Base-by-base conservation (phyloP, 2,329 filamentous ascomycete species). In the Rutstroemia sp. region DNA sequence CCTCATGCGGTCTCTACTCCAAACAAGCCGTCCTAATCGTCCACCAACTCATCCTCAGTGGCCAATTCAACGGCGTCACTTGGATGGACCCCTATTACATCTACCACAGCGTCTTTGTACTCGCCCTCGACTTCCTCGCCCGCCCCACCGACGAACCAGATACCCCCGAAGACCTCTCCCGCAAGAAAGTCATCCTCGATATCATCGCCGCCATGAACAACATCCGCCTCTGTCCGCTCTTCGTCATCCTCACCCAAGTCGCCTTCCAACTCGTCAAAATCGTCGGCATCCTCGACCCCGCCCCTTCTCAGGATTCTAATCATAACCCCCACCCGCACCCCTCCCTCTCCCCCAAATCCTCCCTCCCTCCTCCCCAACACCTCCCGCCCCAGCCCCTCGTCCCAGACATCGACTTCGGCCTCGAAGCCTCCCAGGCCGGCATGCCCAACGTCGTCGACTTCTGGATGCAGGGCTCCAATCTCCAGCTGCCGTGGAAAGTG, bases 21-120 rank as follows among this genome's bases (percentile, higher is more conserved):
- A 56, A 56, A 12, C 61, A 67, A 49, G 56, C 59, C 6, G 56
- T 62, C 3, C 41, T 60, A 3, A 59, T 67, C 5, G 51, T 65
- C 9, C 60, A 66, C 30, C 57, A 67, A 49, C 61, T 69, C 2
- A 50, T 67, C 12, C 47, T 56, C 6, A 62, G 37, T 2, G 60
- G 59, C 0, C 61, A 62, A 42, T 67, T 69, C 27, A 65, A 69
- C 37, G 66, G 66, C 7, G 55, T 63, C 6, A 61, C 63, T 2
- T 69, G 66, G 65, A 18, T 68, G 4, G 66, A 69, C 52, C 62
- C 59, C 12, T 69, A 68, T 52, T 69, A 65, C 39, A 59, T 69
- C 44, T 69, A 67, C 49, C 66, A 67, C 25, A 62, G 61, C 1
- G 62, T 67, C 3, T 61, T 67, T 30, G 63, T 68, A 21, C 63